Base-by-base conservation (phyloP, 371 early-diverging fungal genomes). In the Saksenaea oblongispora region DNA sequence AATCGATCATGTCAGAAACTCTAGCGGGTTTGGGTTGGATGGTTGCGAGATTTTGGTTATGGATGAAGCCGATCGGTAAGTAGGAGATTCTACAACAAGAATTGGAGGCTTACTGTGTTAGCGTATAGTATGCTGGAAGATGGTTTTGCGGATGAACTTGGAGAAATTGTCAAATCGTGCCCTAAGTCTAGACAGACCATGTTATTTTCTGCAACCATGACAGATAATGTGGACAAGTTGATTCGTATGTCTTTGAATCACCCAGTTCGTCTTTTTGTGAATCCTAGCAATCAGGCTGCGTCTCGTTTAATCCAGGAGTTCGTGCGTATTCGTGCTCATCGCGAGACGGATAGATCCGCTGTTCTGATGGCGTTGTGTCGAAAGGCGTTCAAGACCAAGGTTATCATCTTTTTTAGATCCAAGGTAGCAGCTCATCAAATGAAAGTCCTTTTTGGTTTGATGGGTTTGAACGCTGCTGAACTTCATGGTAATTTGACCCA, bases 161-260 rank as follows among this genome's bases (percentile, higher is more conserved):
- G 90, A 18, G 95, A 97, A 70, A 98, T 99, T 79, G 87, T 99
- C 71, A 90, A 92, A 57, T 70, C 90, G 17, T 94, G 95, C 58
- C 98, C 99, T 13, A 83, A 84, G 53, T 84, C 90, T 22, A 87
- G 99, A 65, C 99, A 99, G 74, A 98, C 99, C 0, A 94, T 99
- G 92, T 88, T 99, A 53, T 99, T 99, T 84, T 97, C 97, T 41
- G 99, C 99, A 15, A 99, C 99, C n/a, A 99, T 99, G 99, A 99
- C 99, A 3, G 97, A 96, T 73, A 97, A 98, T 69, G 97, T 98
- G 31, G 96, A 97, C 73, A 90, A 97, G 68, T 84, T 99, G 57
- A 89, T 97, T 54, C 91, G 95, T 41, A 86, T 98, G 76, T 97
- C 98, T 0, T 83, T 98, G 56, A 87, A 92, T 58, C 79, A 89